These are phyloP conservation scores for Trametes hirsuta DNA, from an alignment of 1,284 basidiomycete genomes.

Conservation along the genomic window DNA sequence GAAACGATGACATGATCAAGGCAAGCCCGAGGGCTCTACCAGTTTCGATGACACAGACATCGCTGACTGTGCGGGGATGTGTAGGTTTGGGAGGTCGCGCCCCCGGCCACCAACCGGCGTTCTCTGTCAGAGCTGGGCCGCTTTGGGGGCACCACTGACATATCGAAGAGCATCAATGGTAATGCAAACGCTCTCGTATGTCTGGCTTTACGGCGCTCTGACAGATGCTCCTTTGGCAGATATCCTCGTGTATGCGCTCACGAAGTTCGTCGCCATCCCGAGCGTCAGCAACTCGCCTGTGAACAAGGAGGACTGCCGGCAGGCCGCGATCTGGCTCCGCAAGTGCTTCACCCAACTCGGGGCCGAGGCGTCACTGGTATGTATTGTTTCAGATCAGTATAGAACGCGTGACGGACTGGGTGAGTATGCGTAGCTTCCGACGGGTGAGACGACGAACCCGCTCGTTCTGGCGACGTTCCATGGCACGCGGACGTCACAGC, in stretches of 20 bases:
- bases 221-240: slow-evolving; percentile 43
- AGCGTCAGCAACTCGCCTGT: slow-evolving; percentile 76
- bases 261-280: slow-evolving; percentile 86
- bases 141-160: slow-evolving; percentile 10
- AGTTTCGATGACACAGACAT: neutral
- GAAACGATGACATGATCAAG: slow-evolving; percentile 85
- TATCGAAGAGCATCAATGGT: slow-evolving; percentile 29
- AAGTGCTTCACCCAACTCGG: slow-evolving; percentile 88
- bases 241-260: slow-evolving; percentile 72
- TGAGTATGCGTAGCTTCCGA: slow-evolving; percentile 55
- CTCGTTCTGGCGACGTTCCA: slow-evolving; percentile 86
- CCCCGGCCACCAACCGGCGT: slow-evolving; percentile 33
- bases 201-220: neutral
- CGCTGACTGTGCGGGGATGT: neutral
- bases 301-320: slow-evolving; percentile 87
- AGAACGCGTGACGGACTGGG: neutral
- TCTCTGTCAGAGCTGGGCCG: slow-evolving; percentile 17
- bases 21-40: slow-evolving; percentile 38
- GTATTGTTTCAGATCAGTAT: slow-evolving; percentile 26
- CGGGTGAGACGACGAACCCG: slow-evolving; percentile 71
- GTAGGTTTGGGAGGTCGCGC: slow-evolving; percentile 60
- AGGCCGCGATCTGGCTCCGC: slow-evolving; percentile 89
- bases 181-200: neutral
- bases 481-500: slow-evolving; percentile 59
- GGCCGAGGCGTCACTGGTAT: slow-evolving; percentile 74